Evolutionary conservation across 2,329 filamentous ascomycete species (phyloP).

Genomic region (Colletotrichum sp.): DNA sequence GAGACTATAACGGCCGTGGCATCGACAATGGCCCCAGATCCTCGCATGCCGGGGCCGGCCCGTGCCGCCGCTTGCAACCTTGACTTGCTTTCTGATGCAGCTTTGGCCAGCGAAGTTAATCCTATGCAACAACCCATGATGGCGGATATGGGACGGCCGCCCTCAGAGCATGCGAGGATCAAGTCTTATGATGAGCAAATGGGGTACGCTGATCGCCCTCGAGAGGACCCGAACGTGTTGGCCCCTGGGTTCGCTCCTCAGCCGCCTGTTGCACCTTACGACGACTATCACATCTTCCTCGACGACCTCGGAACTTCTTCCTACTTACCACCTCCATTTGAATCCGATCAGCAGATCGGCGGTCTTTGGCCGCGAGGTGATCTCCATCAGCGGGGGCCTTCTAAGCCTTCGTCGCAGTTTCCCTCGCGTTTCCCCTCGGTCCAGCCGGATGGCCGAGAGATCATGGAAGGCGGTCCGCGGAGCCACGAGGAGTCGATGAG

Average conservation of each 20-base stretch:
- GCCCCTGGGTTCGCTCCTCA: slow-evolving; percentile 45
- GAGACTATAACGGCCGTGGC: slow-evolving; percentile 42
- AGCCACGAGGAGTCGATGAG: slow-evolving; percentile 47
- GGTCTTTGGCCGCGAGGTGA: slow-evolving; percentile 54
- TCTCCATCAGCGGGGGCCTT: slow-evolving; percentile 42
- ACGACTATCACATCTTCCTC: slow-evolving; percentile 65
- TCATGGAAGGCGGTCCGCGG: slow-evolving; percentile 38
- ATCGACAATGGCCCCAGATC: slow-evolving; percentile 49
- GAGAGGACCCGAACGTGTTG: slow-evolving; percentile 50
- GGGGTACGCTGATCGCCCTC: slow-evolving; percentile 52
- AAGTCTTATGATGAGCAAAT: slow-evolving; percentile 57
- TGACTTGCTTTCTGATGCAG: slow-evolving; percentile 65
- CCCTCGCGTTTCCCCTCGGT: slow-evolving; percentile 61
- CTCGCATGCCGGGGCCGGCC: slow-evolving; percentile 41
- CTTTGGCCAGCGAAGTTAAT: slow-evolving; percentile 60
- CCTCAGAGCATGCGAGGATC: slow-evolving; percentile 46
- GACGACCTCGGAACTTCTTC: slow-evolving; percentile 61
- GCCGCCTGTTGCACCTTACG: slow-evolving; percentile 46
- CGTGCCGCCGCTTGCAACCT: slow-evolving; percentile 59
- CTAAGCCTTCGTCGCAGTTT: slow-evolving; percentile 57
- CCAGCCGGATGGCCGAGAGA: slow-evolving; percentile 57
- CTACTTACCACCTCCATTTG: slow-evolving; percentile 59
- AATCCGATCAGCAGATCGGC: slow-evolving; percentile 57
- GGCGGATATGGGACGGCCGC: slow-evolving; percentile 46
- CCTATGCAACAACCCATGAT: slow-evolving; percentile 55